Base-by-base conservation (phyloP, 2,329 filamentous ascomycete genomes). In the Botryotinia globosa region DNA sequence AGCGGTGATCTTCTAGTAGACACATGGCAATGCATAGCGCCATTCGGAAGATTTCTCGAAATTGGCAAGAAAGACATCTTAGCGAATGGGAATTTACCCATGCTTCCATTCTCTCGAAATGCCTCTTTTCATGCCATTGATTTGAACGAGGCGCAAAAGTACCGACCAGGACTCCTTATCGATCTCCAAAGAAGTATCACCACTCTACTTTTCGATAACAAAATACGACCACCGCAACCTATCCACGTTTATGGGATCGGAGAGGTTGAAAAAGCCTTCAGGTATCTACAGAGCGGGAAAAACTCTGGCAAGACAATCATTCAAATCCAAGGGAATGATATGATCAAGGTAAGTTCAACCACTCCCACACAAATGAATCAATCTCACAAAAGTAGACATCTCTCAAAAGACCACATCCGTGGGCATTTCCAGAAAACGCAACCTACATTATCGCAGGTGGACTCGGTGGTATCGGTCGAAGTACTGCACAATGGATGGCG, bases 341-440 rank as follows among this genome's bases (percentile, higher is more conserved):
- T 84, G 29, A 83, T 87, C 73, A 85, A 81, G 78, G 80, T 81
- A 76, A 45, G 77, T 18, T 34, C 74, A 37, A 25, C n/a, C 54
- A 9, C 34, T 39, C 34, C 4, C 20, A 34, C 32, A 5, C 32
- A 25, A 29, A 48, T 22, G 5, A 14, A 34, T 16, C 5, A 25
- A 25, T 45, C 32, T 44, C n/a, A 65, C 63, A 25, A 65, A 20
- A 32, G 3, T 65, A 29, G 25, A 39, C 29, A 12, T 44, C 63
- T 20, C 56, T 58, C 18, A 58, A 34, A 22, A 34, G 16, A 48
- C 32, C 32, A 48, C 12, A 34, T 34, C 12, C 32, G 8, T 48
- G 45, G 63, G 34, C 42, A 12, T 44, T 65, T 16, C 29, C 32
- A 18, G 63, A 65, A 45, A 65, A 72, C 58, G 75, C 72, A 29